phyloP scores from a whole-genome alignment of 768 basidiomycete species.

The Hypholoma fasciculare region DNA sequence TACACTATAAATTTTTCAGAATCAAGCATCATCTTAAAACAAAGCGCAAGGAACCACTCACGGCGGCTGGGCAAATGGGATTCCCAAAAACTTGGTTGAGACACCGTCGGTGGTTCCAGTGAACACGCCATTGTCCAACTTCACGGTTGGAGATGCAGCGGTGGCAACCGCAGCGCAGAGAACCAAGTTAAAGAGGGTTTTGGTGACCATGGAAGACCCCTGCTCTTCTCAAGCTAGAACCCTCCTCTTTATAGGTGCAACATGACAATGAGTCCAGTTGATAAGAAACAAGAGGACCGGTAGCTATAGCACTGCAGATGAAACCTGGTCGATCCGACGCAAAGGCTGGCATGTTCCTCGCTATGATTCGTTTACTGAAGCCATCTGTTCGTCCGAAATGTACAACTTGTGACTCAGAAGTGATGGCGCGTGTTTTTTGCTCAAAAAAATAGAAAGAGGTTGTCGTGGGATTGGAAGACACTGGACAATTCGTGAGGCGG shows the following conservation, averaged over 20 bases:
- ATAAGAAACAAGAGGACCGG: background rate
- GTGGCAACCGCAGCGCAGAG: background rate
- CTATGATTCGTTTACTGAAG: background rate
- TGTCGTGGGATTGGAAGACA: background rate
- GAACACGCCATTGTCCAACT: slow-evolving; percentile 44
- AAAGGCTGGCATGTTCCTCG: background rate
- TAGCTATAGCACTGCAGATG: background rate
- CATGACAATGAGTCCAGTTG: background rate
- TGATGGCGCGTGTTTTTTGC: background rate
- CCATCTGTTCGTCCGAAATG: background rate
- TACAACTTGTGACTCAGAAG: background rate
- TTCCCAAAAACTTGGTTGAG: slow-evolving; percentile 46
- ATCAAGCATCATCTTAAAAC: too few relatives aligned
- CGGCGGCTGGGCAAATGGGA: slow-evolving; percentile 61
- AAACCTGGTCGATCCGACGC: background rate
- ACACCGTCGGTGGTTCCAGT: slow-evolving; percentile 38
- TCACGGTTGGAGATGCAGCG: slow-evolving; percentile 5
- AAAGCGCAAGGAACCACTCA: slow-evolving; percentile 24
- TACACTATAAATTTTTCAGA: slow-evolving; percentile 19
- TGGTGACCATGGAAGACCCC: background rate
- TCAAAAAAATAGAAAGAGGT: background rate
- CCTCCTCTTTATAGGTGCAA: background rate
- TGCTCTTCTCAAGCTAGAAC: background rate
- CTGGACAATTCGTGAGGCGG: background rate
- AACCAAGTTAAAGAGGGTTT: background rate